phyloP scores from a whole-genome alignment of 805 yeast genomes.

The Ogataea parapolymorpha region DNA sequence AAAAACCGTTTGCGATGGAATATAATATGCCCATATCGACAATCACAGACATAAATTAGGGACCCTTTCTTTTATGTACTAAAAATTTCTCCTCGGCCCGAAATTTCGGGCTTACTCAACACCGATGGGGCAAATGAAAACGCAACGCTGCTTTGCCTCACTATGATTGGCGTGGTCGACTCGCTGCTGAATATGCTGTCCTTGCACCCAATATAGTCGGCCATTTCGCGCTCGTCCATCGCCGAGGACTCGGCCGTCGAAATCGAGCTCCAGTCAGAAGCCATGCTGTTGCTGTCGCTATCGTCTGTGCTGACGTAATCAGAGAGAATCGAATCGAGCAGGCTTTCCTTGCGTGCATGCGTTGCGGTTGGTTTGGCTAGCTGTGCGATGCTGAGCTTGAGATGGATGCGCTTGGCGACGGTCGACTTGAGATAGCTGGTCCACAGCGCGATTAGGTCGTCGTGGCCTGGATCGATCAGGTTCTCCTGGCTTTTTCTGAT shows the following conservation, averaged over 20 bases:
- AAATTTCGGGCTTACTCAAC: background rate
- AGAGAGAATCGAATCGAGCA: conserved; percentile 18
- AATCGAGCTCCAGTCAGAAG: conserved; percentile 11
- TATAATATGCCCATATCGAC: conserved; percentile 8
- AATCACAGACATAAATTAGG: background rate
- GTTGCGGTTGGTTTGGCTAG: conserved; percentile 7
- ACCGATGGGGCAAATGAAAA: conserved; percentile 5
- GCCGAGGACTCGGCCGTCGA: conserved; percentile 16
- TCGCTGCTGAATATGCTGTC: conserved; percentile 20
- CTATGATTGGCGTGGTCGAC: conserved; percentile 9
- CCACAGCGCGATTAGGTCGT: conserved; percentile 26
- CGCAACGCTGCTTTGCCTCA: conserved; percentile 2
- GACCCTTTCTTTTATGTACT: background rate
- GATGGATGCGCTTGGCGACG: conserved; percentile 26
- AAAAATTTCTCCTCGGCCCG: background rate
- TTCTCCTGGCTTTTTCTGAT: conserved; percentile 4
- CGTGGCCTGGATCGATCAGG: conserved; percentile 7
- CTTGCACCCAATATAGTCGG: conserved; percentile 1
- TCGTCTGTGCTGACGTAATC: conserved; percentile 16
- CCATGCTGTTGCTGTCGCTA: conserved; percentile 8
- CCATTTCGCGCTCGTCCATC: conserved; percentile 1
- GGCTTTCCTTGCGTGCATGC: conserved; percentile 14
- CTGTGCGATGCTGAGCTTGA: conserved; percentile 26
- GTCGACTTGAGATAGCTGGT: conserved; percentile 25
- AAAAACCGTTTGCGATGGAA: conserved; percentile 12